These are phyloP conservation scores for Mitragyna speciosa DNA, from an alignment of 257 asterid species.

Conservation along the genomic window DNA sequence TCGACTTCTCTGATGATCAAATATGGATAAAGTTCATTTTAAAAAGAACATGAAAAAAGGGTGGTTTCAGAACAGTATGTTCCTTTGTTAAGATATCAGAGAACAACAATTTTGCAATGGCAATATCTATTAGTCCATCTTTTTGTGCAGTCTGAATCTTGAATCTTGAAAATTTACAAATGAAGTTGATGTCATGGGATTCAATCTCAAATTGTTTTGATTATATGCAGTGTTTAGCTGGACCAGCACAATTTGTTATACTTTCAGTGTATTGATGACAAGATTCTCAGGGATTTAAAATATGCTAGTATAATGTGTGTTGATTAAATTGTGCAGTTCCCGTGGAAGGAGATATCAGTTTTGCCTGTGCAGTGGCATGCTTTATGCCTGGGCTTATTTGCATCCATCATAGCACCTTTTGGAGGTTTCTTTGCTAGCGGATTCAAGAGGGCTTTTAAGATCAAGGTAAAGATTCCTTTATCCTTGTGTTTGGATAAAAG, in stretches of 20 bases:
- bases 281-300: not conserved
- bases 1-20: not conserved
- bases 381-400: constrained; percentile 70
- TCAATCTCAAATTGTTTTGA: not conserved
- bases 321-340: constrained; percentile 41
- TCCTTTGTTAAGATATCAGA: not conserved
- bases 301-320: not conserved
- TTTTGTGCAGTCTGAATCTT: not conserved
- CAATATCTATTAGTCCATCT: not conserved
- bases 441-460: constrained; percentile 94
- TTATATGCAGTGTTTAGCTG: not conserved
- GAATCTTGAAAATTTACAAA: too few relatives aligned
- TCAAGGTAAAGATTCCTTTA: constrained; percentile 56
- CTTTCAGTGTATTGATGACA: not conserved
- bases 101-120: not conserved
- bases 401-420: constrained; percentile 96
- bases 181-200: not conserved
- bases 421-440: constrained; percentile 99
- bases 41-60: too few relatives aligned
- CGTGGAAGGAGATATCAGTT: constrained; percentile 60
- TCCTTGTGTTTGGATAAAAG: not conserved
- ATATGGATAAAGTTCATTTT: too few relatives aligned
- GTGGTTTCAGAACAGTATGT: too few relatives aligned
- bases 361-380: constrained; percentile 91
- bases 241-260: not conserved